Percentiles rank a stretch among this genome's conserved stretches.
Evolutionary conservation across 192 early-diverging fungal genomes (phyloP).

Genomic region (Pilobolus umbonatus): DNA sequence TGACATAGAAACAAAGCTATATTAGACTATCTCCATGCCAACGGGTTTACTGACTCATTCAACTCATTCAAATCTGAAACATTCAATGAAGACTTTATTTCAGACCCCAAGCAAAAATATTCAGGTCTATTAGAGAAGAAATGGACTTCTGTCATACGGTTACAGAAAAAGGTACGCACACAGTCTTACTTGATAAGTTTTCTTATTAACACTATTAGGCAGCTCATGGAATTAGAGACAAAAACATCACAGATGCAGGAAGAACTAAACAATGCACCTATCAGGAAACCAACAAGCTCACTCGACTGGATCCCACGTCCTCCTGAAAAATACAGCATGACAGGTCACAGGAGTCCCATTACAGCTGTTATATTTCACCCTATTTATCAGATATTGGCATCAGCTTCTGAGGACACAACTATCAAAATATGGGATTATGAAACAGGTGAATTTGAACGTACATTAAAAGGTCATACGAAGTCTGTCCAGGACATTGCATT

Average conservation of each 20-base stretch:
- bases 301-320: slow-evolving; percentile 80
- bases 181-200: neutral
- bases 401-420: slow-evolving; percentile 86
- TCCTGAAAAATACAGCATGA: slow-evolving; percentile 68
- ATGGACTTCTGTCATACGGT: slow-evolving; percentile 88
- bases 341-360: slow-evolving; percentile 77
- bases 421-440: slow-evolving; percentile 94
- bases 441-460: slow-evolving; percentile 85
- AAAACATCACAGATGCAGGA: slow-evolving; percentile 75
- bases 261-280: slow-evolving; percentile 57
- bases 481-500: slow-evolving; percentile 84
- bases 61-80: slow-evolving; percentile 67
- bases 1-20: slow-evolving; percentile 63
- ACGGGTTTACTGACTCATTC: slow-evolving; percentile 65
- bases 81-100: slow-evolving; percentile 61
- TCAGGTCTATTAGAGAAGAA: slow-evolving; percentile 86
- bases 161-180: slow-evolving; percentile 79
- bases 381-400: slow-evolving; percentile 71
- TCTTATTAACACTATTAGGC: slow-evolving; percentile 1
- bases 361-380: slow-evolving; percentile 85
- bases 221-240: slow-evolving; percentile 89
- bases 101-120: slow-evolving; percentile 72
- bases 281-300: slow-evolving; percentile 44
- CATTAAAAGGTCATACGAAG: slow-evolving; percentile 93
- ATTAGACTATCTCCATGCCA: slow-evolving; percentile 81